Conservation (phyloP, 148 eudicot genomes). For the Talinum fruticosum region DNA sequence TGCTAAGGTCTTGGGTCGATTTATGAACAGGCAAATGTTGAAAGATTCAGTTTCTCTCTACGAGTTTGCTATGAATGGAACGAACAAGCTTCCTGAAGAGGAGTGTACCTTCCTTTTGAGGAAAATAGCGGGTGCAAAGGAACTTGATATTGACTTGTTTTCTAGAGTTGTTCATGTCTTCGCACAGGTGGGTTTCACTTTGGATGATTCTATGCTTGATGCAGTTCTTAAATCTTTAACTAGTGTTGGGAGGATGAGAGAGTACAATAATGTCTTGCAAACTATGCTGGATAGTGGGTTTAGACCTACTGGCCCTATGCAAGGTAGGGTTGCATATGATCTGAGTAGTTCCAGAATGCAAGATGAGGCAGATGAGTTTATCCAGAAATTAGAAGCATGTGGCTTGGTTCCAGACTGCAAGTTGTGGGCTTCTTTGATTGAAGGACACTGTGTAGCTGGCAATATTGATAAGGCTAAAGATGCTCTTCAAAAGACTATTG, state of each 20-base stretch:
- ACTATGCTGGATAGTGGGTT: slow-evolving; percentile 59
- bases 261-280: slow-evolving; percentile 59
- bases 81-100: slow-evolving; percentile 46
- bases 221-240: slow-evolving; percentile 65
- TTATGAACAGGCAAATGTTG: slow-evolving; percentile 49
- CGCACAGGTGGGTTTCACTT: slow-evolving; percentile 44
- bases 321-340: slow-evolving; percentile 53
- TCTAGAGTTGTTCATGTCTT: slow-evolving; percentile 43
- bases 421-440: slow-evolving; percentile 56
- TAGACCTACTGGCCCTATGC: slow-evolving; percentile 39
- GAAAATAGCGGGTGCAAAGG: slow-evolving; percentile 55
- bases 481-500: slow-evolving; percentile 46
- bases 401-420: slow-evolving; percentile 28
- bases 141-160: slow-evolving; percentile 64
- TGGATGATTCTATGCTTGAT: slow-evolving; percentile 43
- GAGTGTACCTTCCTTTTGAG: slow-evolving; percentile 62
- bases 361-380: slow-evolving; percentile 51
- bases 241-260: slow-evolving; percentile 64
- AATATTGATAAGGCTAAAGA: slow-evolving; percentile 52
- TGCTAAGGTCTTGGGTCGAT: slow-evolving; percentile 39
- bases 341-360: slow-evolving; percentile 46
- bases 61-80: slow-evolving; percentile 55
- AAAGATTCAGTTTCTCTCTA: slow-evolving; percentile 69
- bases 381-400: slow-evolving; percentile 38
- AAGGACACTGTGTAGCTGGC: slow-evolving; percentile 61